These are phyloP conservation scores for Pleodorina starrii DNA, from an alignment of 139 green algal species.

Conservation along the genomic window DNA sequence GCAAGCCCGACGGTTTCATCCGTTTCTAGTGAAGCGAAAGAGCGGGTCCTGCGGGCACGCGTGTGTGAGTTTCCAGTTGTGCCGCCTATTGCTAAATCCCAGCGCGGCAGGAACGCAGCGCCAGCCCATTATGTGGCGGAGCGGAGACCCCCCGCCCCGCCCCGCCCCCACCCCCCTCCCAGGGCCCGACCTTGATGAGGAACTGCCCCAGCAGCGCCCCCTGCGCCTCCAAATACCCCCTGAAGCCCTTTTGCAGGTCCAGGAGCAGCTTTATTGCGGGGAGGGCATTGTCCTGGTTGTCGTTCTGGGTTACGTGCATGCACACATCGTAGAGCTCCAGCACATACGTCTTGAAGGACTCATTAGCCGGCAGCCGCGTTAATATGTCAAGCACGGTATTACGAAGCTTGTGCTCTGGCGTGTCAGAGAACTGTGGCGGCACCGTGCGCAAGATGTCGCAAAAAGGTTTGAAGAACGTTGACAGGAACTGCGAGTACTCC, in stretches of 20 bases:
- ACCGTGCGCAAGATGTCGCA: constrained; percentile 73
- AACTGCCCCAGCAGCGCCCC: constrained; percentile 87
- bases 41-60: too few relatives aligned
- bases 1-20: too few relatives aligned
- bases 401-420: constrained; percentile 77
- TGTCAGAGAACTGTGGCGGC: constrained; percentile 60
- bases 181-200: constrained; percentile 73
- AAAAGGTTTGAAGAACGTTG: constrained; percentile 71
- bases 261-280: constrained; percentile 85
- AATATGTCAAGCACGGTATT: constrained; percentile 84
- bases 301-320: constrained; percentile 76
- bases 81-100: too few relatives aligned
- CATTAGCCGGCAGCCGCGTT: constrained; percentile 80
- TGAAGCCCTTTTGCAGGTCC: constrained; percentile 93
- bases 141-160: too few relatives aligned
- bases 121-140: too few relatives aligned
- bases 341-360: constrained; percentile 73
- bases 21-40: too few relatives aligned
- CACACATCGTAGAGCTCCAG: constrained; percentile 76
- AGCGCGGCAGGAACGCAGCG: too few relatives aligned
- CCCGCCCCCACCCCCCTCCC: too few relatives aligned
- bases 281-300: constrained; percentile 95
- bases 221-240: constrained; percentile 71
- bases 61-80: too few relatives aligned
- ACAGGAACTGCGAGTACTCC: constrained; percentile 78